Evolutionary conservation across 2,329 filamentous ascomycete species (phyloP).

Genomic region (Diaporthe australafricana): DNA sequence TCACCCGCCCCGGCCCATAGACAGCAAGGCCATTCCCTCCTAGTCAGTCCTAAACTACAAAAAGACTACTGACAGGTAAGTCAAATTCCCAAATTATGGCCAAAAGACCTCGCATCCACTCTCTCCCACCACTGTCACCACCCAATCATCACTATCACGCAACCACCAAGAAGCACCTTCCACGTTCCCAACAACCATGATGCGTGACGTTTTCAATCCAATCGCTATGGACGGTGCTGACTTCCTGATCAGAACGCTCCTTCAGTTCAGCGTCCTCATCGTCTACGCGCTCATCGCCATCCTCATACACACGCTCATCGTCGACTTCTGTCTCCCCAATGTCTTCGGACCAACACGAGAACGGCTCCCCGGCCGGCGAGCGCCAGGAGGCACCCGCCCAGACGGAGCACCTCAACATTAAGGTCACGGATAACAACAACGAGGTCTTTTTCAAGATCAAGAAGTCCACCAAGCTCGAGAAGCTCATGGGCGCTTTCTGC

Average conservation of each 20-base stretch:
- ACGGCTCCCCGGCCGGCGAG: conserved; percentile 57
- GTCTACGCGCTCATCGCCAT: not conserved
- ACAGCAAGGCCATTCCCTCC: not conserved
- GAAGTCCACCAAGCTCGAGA: conserved; percentile 93
- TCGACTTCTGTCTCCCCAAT: conserved; percentile 29
- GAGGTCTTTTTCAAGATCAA: conserved; percentile 99
- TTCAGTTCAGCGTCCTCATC: not conserved
- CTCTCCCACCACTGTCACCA: not conserved
- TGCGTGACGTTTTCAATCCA: not conserved
- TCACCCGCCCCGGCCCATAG: not conserved
- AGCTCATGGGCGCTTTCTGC: conserved; percentile 98
- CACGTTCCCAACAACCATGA: not conserved
- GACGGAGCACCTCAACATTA: conserved; percentile 95
- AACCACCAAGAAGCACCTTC: not conserved
- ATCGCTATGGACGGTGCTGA: not conserved
- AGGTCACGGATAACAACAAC: conserved; percentile 99
- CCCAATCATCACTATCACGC: not conserved
- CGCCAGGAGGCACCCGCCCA: conserved; percentile 56
- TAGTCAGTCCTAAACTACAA: not conserved
- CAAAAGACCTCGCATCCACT: not conserved
- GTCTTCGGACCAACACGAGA: conserved; percentile 66
- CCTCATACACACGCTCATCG: not conserved
- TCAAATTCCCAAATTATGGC: not conserved
- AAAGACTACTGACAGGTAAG: not conserved
- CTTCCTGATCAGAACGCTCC: not conserved